Evolutionary conservation across 176 grass and related monocot species (phyloP), one percentile per base, ranked within the genome.

Genomic region (Hordeum marinum): DNA sequence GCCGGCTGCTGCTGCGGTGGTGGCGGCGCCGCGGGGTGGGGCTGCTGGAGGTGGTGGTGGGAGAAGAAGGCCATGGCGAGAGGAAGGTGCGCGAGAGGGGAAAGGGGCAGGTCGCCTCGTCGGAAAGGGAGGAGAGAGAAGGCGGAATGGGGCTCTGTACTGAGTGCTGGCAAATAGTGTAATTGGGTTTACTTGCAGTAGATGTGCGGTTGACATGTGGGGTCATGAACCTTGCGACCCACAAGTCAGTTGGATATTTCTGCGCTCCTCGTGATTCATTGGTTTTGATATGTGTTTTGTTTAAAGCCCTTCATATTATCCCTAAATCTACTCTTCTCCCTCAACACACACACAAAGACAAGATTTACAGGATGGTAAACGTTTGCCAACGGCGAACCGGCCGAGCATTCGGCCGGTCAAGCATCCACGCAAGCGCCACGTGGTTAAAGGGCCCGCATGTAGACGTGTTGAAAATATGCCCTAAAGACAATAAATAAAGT

Each of bases 61-160:
- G 89, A 91, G 82, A 97, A 94, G 87, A 94, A 97, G 65, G 91
- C 92, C 94, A 97, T 97, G 86, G 85, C 82, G 77, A 75, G 45
- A 54, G 75, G 73, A 27, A 34, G 46, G 40, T 74, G 81, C 24
- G 36, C 55, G 42, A 78, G 26, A 46, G 41, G 84, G 62, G 80
- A 90, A 80, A 84, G 43, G 58, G 45, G 48, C 59, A 59, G 29
- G 79, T 79, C 48, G 61, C 50, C 45, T 75, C 31, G 74, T 59
- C 31, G 55, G 36, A 46, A 27, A 25, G 57, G 35, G 23, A 34
- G 57, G 66, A 31, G 43, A 75, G 82, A 85, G 82, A 67, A 57
- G 26, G 66, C 24, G 73, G 63, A 69, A 79, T 78, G 66, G 26
- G 65, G 25, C 67, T 77, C 3, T 75, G 29, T 29, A n/a, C 68